Base-by-base conservation (phyloP, 352 stramenopile genomes). In the Phytophthora sp. region DNA sequence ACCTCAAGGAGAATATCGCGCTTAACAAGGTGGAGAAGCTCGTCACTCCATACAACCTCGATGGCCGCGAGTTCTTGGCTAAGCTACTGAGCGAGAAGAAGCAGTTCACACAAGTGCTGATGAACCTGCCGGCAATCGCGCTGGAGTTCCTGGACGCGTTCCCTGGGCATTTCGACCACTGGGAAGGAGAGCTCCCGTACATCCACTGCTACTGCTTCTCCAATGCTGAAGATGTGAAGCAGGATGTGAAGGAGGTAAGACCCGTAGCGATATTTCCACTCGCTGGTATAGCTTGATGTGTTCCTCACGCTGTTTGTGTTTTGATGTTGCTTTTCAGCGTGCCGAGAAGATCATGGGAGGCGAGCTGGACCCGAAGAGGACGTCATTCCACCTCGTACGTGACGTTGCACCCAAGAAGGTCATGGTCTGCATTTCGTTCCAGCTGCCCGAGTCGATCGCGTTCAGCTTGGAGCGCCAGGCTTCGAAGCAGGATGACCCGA, bases 381-480 rank as follows among this genome's bases (percentile, higher is more conserved):
- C 79, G 12, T 75, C 60, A 38, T 85, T 92, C 58, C 93, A 97
- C 71, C 77, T 94, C 11, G 96, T 99, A 30, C 80, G 97, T 50
- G 94, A 99, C 65, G 96, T 99, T 8, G 87, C 96, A 3, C 97
- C 97, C 1, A 98, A 97, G 65, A 99, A 99, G 72, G 92, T 98
- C 57, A 99, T 99, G 97, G 88, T 99, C 46, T 99, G 96, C 72
- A 88, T 99, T 27, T 97, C 89, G 26, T 99, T 99, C 75, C 64
- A 84, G 50, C 65, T 99, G n/a, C 94, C 96, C 1, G 74, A 81
- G 41, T 68, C 65, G 2, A 87, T 91, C 30, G 84, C 82, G 4
- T 91, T 83, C 64, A 90, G 73, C 24, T 63, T 59, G 4, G 79
- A 84, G 56, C 77, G 80, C 24, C 72, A 73, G 32, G 58, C 66